A percentile compares a stretch with the other conserved stretches of the same genome.
Evolutionary conservation across 169 alveolate species (phyloP).

Genomic region (Plasmodium malariae): DNA sequence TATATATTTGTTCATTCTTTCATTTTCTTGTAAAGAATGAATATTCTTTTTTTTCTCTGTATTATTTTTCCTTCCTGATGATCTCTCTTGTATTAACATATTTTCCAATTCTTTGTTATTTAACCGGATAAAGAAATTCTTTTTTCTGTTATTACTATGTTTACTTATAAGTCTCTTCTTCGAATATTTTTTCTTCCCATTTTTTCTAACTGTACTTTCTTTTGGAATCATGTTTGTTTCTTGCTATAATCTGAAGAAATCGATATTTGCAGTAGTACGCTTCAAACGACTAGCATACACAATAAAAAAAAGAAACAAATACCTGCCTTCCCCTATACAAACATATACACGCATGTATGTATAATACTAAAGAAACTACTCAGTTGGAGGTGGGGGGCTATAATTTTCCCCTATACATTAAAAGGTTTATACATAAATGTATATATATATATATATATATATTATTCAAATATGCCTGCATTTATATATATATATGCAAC

Average conservation of each 20-base stretch:
- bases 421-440: not conserved
- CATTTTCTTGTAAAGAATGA: too few species aligned
- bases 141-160: not conserved
- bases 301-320: too few species aligned
- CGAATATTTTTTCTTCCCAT: not conserved
- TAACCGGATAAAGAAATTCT: not conserved
- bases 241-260: too few species aligned
- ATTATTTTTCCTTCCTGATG: not conserved
- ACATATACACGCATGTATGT: not conserved
- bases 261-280: too few species aligned
- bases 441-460: not conserved
- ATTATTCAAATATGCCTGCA: not conserved
- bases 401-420: not conserved
- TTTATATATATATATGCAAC: not conserved
- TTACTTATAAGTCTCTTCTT: slow-evolving; percentile 22
- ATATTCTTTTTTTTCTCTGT: not conserved
- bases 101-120: slow-evolving; percentile 3
- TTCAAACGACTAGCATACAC: too few species aligned
- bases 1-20: slow-evolving; percentile 27
- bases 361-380: not conserved
- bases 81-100: not conserved
- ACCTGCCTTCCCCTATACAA: not conserved
- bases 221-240: too few species aligned
- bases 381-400: not conserved
- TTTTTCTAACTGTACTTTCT: too few species aligned